Conservation (phyloP, 139 green algal genomes). For the Chlamydomonas sphaeroides region DNA sequence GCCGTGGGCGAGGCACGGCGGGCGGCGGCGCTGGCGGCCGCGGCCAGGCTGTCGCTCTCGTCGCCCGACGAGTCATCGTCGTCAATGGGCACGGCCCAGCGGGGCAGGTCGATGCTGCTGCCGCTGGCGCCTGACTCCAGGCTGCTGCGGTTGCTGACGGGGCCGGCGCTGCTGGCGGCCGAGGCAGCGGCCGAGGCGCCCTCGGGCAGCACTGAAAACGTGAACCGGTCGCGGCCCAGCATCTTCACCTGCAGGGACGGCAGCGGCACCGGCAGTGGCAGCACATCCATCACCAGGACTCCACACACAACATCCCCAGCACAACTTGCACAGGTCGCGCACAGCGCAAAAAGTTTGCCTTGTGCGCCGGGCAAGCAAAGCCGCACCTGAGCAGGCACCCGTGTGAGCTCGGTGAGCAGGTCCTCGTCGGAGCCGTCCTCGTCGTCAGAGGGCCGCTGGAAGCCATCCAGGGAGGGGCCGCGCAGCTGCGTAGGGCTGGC, state of each 20-base stretch:
- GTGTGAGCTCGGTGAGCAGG: slow-evolving; percentile 43
- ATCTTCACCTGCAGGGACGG: slow-evolving; percentile 43
- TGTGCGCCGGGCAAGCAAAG: too few species aligned
- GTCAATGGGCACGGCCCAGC: slow-evolving; percentile 23
- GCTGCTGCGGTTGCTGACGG: background rate
- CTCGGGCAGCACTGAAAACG: slow-evolving; percentile 43
- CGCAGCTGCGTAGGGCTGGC: too few species aligned
- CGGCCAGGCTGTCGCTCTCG: too few species aligned
- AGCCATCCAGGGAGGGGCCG: too few species aligned
- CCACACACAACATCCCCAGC: too few species aligned
- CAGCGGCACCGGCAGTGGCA: too few species aligned
- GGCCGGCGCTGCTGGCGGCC: background rate
- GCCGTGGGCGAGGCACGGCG: background rate
- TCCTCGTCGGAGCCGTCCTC: slow-evolving; percentile 17
- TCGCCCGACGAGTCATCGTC: background rate
- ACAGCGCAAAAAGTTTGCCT: too few species aligned
- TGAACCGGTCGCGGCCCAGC: slow-evolving; percentile 59
- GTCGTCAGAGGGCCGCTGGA: background rate
- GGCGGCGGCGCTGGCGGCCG: too few species aligned
- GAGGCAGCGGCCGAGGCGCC: background rate
- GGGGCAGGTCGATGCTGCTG: slow-evolving; percentile 25
- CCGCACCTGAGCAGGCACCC: slow-evolving; percentile 51
- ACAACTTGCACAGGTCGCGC: too few species aligned
- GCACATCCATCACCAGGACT: too few species aligned
- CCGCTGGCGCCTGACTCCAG: background rate